Evolutionary conservation across 805 yeast genomes (phyloP).

Genomic region (Maudiozyma pseudohumilis): DNA sequence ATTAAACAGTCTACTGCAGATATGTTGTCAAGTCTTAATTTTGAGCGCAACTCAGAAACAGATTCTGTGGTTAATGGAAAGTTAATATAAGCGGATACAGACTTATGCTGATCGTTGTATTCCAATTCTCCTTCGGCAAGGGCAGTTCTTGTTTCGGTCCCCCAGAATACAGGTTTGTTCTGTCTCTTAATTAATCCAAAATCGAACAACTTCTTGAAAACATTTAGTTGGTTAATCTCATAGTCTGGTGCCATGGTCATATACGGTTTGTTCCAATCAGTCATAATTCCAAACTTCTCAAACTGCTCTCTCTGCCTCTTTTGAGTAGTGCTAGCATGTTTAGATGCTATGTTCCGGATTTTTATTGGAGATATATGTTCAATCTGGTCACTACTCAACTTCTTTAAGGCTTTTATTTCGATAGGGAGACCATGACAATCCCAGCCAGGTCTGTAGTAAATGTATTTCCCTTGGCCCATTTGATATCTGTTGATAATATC

Average conservation of each 20-base stretch:
- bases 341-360: conserved; percentile 53
- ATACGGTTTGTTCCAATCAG: conserved; percentile 70
- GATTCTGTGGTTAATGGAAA: conserved; percentile 43
- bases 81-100: conserved; percentile 58
- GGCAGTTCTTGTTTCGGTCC: conserved; percentile 87
- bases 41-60: neutral
- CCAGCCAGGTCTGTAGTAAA: conserved; percentile 89
- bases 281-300: conserved; percentile 64
- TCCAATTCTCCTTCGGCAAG: conserved; percentile 95
- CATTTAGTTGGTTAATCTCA: conserved; percentile 63
- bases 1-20: conserved; percentile 38
- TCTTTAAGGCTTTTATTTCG: conserved; percentile 71
- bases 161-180: conserved; percentile 95
- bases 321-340: conserved; percentile 62
- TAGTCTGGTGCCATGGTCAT: conserved; percentile 60
- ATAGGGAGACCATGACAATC: conserved; percentile 98
- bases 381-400: conserved; percentile 28
- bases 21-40: conserved; percentile 5
- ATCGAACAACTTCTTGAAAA: conserved; percentile 56
- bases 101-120: conserved; percentile 61
- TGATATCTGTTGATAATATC: conserved; percentile 75
- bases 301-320: conserved; percentile 55
- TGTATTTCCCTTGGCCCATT: conserved; percentile 48
- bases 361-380: conserved; percentile 34
- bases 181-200: conserved; percentile 70